Conservation (phyloP, 768 basidiomycete genomes). For the Lyophyllum atratum region DNA sequence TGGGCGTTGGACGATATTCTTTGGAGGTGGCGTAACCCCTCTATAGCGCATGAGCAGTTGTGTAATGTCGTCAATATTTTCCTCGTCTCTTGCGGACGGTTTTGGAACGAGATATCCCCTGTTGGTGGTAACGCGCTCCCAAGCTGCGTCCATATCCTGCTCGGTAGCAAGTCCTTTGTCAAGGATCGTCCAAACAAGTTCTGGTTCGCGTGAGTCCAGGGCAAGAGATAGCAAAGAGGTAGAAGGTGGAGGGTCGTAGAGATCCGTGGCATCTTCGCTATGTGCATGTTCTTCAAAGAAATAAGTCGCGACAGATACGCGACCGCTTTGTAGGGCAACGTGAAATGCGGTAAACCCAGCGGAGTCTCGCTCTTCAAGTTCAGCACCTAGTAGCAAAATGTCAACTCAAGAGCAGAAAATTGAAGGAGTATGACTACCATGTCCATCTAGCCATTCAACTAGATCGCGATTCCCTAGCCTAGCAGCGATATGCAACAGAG, state of each 20-base stretch:
- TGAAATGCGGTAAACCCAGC: conserved; percentile 66
- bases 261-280: conserved; percentile 47
- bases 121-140: conserved; percentile 47
- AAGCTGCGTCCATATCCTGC: conserved; percentile 51
- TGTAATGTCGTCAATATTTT: conserved; percentile 50
- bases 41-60: conserved; percentile 55
- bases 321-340: conserved; percentile 55
- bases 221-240: conserved; percentile 56
- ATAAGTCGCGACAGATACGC: conserved; percentile 53
- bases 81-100: conserved; percentile 23
- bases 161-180: conserved; percentile 53
- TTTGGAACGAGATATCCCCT: conserved; percentile 24
- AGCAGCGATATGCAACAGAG: conserved; percentile 69
- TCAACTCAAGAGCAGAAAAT: conserved; percentile 13
- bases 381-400: conserved; percentile 55
- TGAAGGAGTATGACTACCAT: conserved; percentile 49
- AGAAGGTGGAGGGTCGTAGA: conserved; percentile 49
- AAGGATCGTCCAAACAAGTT: conserved; percentile 65
- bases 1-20: conserved; percentile 13
- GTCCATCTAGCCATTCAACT: conserved; percentile 69
- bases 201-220: conserved; percentile 60
- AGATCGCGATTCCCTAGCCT: conserved; percentile 55
- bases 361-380: conserved; percentile 68
- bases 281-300: conserved; percentile 66
- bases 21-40: conserved; percentile 48